Evolutionary conservation across 2,329 filamentous ascomycete species (phyloP), one percentile per base, ranked within the genome.

Genomic region (Basipetospora chlamydospora): DNA sequence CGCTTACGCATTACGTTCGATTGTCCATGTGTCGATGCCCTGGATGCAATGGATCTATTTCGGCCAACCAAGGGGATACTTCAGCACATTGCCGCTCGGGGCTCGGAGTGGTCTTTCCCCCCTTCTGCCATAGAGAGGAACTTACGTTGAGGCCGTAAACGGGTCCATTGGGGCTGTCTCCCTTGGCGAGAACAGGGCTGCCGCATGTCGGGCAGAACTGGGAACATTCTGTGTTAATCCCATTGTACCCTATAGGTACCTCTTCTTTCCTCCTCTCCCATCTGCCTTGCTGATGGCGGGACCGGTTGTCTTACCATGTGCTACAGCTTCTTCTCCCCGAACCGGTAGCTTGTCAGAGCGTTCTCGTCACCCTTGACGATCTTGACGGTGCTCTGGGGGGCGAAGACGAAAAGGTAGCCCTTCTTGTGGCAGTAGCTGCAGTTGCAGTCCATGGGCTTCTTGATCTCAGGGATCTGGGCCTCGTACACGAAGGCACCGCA

Each of bases 341-440:
- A 71, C 3, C 44, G 47, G 46, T 73, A 74, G 5, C 46, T 45
- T 7, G 54, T 54, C 39, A 73, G 47, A 3, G 48, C 50, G 3
- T 52, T 56, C 23, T 53, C 43, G 42, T 47, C 49, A 23, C 67
- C 69, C 47, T 66, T 66, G 47, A 69, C 52, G 37, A 70, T 47
- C n/a, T 46, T 58, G 38, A 70, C 52, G 28, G 50, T 41, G 25
- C 51, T 47, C 3, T 43, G 46, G 1, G 44, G 42, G 4, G 48
- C 46, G 6, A 54, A 48, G 23, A 57, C 48, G 15, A 54, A 31
- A 26, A 65, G 47, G 29, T 62, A 61, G 12, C 54, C 63, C 48
- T 66, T 67, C 45, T 60, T 67, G 46, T 43, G 46, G 50, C 78
- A 79, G 43, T 79, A 70, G 55, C 73, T 80, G 57, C 80, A 83